These are phyloP conservation scores for Boletus pseudopeckii DNA, from an alignment of 768 basidiomycete species.

Conservation along the genomic window DNA sequence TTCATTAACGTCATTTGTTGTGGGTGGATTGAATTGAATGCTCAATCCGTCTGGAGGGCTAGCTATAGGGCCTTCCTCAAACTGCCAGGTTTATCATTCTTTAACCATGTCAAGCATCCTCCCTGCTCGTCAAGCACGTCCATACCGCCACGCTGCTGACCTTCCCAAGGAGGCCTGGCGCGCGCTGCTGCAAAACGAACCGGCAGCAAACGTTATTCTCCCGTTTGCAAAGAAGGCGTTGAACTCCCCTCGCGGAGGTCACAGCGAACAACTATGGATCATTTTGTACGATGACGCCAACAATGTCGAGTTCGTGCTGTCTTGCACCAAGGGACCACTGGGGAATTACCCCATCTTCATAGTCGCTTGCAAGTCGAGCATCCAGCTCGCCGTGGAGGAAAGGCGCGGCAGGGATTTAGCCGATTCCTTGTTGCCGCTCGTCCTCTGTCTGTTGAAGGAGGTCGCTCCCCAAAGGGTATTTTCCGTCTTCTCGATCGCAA, in stretches of 20 bases:
- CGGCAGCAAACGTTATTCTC: conserved; percentile 38
- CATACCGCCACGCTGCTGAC: conserved; percentile 4
- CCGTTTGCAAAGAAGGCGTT: conserved; percentile 36
- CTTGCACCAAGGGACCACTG: not conserved
- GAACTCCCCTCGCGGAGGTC: not conserved
- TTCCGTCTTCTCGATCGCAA: conserved; percentile 60
- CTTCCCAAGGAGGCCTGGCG: conserved; percentile 30
- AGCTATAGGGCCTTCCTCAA: conserved; percentile 10
- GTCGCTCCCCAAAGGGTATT: conserved; percentile 33
- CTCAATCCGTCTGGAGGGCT: not conserved
- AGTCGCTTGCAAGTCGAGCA: conserved; percentile 11
- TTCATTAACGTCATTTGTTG: not conserved
- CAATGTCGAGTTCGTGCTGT: conserved; percentile 9
- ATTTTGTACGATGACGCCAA: conserved; percentile 19
- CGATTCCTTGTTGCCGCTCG: conserved; percentile 21
- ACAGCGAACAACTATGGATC: conserved; percentile 31
- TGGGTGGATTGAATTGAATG: conserved; percentile 18
- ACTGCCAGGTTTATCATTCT: conserved; percentile 3
- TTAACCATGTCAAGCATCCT: conserved; percentile 13
- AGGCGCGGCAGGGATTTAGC: not conserved
- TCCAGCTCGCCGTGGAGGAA: conserved; percentile 13
- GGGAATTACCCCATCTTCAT: conserved; percentile 14
- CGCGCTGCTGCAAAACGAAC: conserved; percentile 28
- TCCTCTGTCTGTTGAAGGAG: conserved; percentile 9
- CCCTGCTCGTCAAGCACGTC: not conserved